Percentiles rank a stretch among this genome's conserved stretches.
phyloP scores from a whole-genome alignment of 208 protist species.

The Leishmania martiniquensis region DNA sequence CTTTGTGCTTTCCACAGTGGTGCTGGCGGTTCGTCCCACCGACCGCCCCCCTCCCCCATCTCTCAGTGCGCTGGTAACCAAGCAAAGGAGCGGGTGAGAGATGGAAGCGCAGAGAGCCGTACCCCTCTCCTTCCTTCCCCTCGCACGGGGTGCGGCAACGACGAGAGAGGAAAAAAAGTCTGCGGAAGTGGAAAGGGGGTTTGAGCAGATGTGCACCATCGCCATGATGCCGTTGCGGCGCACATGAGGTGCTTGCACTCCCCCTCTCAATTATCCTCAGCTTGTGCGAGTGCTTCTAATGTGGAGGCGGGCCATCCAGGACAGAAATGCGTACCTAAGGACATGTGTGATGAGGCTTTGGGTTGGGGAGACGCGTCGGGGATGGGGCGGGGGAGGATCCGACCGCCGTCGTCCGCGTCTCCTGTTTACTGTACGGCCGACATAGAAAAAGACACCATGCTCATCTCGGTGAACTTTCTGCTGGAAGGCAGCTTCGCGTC shows the following conservation, averaged over 20 bases:
- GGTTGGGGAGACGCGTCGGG: neutral
- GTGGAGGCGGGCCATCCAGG: neutral
- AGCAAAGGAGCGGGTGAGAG: no score
- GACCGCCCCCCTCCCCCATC: no score
- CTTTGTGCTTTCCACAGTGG: conserved; percentile 1
- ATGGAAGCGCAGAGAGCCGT: no score
- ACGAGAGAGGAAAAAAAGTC: neutral
- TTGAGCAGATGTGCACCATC: neutral
- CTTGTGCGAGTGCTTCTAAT: neutral
- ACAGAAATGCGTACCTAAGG: neutral
- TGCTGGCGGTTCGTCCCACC: neutral
- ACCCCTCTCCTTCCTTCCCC: no score
- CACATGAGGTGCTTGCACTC: neutral
- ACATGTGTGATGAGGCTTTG: neutral
- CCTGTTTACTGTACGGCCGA: neutral
- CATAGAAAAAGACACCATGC: neutral
- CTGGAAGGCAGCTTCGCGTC: neutral
- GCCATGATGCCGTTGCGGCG: neutral
- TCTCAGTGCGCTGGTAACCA: no score
- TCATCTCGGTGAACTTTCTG: neutral
- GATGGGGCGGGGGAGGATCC: neutral
- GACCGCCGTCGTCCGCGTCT: neutral
- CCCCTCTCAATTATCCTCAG: neutral
- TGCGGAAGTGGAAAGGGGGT: neutral
- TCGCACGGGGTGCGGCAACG: neutral